Percentiles rank a stretch among this genome's conserved stretches.
Evolutionary conservation across 495 filamentous ascomycete species (phyloP).

Genomic region (Aspergillus taichungensis): DNA sequence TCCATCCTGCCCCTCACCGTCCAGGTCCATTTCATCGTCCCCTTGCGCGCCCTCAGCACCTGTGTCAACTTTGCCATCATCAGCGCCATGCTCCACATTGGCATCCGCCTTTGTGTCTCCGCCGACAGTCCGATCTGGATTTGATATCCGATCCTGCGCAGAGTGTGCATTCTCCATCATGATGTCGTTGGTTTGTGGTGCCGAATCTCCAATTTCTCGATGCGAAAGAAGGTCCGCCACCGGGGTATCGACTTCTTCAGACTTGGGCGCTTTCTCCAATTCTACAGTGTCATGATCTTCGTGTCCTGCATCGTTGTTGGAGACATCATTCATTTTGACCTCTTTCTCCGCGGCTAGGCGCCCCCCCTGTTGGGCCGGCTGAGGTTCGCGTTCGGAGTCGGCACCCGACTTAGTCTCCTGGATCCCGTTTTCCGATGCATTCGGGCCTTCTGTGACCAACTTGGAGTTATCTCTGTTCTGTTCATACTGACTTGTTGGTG

Average conservation of each 20-base stretch:
- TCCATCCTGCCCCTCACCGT: conserved; percentile 32
- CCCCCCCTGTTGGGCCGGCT: conserved; percentile 6
- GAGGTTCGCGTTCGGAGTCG: conserved; percentile 2
- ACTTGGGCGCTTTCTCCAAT: conserved; percentile 24
- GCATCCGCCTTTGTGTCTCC: conserved; percentile 7
- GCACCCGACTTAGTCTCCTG: conserved; percentile 5
- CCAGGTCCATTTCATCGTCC: conserved; percentile 20
- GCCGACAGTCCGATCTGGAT: conserved; percentile 6
- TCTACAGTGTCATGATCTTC: conserved; percentile 1
- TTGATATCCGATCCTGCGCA: conserved; percentile 1
- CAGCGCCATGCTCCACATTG: conserved; percentile 5
- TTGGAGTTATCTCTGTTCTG: conserved; percentile 8
- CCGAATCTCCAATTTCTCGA: conserved; percentile 10
- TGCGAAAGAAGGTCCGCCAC: conserved; percentile 33
- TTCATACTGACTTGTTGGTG: conserved; percentile 11
- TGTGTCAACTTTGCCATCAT: conserved; percentile 6
- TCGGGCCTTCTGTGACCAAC: conserved; percentile 1
- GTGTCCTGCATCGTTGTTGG: conserved; percentile 3
- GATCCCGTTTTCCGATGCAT: conserved; percentile 1
- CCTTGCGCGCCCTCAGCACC: conserved; percentile 7
- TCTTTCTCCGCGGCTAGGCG: conserved; percentile 18
- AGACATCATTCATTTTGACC: conserved; percentile 38
- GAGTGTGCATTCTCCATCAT: conserved; percentile 1
- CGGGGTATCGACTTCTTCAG: conserved; percentile 31
- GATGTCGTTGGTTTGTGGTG: conserved; percentile 8